Evolutionary conservation across 2,329 filamentous ascomycete genomes (phyloP).

Genomic region (Fusarium tjaetaba): DNA sequence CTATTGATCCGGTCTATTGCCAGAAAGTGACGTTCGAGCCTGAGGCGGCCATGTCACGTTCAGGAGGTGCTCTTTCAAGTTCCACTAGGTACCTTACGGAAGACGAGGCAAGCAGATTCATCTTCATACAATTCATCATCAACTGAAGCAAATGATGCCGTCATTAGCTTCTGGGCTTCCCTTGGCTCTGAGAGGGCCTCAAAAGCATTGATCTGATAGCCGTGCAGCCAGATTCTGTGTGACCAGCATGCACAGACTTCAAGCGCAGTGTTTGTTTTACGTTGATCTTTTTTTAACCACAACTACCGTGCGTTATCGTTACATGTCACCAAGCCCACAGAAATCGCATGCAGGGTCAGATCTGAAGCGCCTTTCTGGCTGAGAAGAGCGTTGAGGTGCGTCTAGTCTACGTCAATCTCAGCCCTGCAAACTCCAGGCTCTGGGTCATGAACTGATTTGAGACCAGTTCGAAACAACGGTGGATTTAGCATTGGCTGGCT

Average conservation of each 20-base stretch:
- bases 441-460: slow-evolving; percentile 36
- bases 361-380: slow-evolving; percentile 1
- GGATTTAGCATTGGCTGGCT: slow-evolving; percentile 34
- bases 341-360: slow-evolving; percentile 6
- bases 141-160: not conserved
- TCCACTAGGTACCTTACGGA: not conserved
- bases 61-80: not conserved
- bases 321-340: slow-evolving; percentile 11
- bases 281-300: slow-evolving; percentile 2
- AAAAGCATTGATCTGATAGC: slow-evolving; percentile 11
- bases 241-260: slow-evolving; percentile 24
- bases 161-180: slow-evolving; percentile 1
- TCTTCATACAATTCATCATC: not conserved
- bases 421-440: slow-evolving; percentile 17
- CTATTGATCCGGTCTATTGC: not conserved
- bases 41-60: not conserved
- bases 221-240: slow-evolving; percentile 1
- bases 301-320: slow-evolving; percentile 1
- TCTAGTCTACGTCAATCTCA: slow-evolving; percentile 16
- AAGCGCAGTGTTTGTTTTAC: slow-evolving; percentile 7
- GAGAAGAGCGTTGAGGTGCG: slow-evolving; percentile 2
- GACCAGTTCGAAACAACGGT: slow-evolving; percentile 41
- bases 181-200: not conserved
- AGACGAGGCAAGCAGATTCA: not conserved
- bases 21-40: not conserved